Conservation (phyloP, 352 stramenopile genomes). For the Pythium brachiatum region DNA sequence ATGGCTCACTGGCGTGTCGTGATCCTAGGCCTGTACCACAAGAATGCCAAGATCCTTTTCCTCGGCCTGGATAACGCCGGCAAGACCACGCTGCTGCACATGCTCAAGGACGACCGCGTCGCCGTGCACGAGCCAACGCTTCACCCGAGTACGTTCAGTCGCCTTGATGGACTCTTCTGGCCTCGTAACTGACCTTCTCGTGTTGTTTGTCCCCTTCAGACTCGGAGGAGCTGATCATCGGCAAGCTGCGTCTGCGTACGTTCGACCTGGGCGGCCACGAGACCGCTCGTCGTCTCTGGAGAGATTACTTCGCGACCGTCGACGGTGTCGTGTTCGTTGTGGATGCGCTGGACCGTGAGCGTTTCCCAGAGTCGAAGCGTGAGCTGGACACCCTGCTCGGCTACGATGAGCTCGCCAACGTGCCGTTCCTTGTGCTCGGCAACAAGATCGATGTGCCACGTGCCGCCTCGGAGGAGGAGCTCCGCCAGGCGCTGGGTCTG, state of each 20-base stretch:
- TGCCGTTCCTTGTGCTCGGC: conserved; percentile 98
- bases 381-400: conserved; percentile 97
- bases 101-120: conserved; percentile 99
- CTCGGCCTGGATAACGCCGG: conserved; percentile 99
- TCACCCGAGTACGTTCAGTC: conserved; percentile 86
- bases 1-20: background rate
- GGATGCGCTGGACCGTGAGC: conserved; percentile 97
- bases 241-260: conserved; percentile 98
- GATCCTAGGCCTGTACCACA: conserved; percentile 97
- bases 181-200: background rate
- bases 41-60: conserved; percentile 99
- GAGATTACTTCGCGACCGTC: conserved; percentile 99
- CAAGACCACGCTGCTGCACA: conserved; percentile 99
- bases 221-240: conserved; percentile 92
- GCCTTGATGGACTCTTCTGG: background rate
- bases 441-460: conserved; percentile 99
- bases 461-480: conserved; percentile 98
- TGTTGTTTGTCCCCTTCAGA: conserved; percentile 36
- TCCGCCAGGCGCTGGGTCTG: conserved; percentile 95
- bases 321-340: conserved; percentile 99
- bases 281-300: conserved; percentile 96
- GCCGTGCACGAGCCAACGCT: conserved; percentile 95
- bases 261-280: conserved; percentile 99
- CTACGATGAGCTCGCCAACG: conserved; percentile 96
- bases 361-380: conserved; percentile 99